Conservation (phyloP, 2,329 filamentous ascomycete genomes). For the Dothistroma septosporum region DNA sequence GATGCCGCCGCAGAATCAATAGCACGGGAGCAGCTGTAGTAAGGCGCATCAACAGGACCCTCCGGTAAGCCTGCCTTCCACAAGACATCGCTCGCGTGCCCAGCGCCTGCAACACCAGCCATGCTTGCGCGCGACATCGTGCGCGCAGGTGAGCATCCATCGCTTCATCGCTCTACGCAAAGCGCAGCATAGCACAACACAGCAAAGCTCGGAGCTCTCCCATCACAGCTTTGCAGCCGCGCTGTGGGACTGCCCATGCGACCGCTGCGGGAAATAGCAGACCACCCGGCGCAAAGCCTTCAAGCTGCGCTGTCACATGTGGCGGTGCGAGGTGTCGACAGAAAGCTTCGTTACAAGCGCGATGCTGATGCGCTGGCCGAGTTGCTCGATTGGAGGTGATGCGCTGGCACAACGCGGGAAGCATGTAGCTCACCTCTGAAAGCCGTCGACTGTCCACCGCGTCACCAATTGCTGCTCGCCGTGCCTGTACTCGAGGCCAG, state of each 20-base stretch:
- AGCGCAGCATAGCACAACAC: background rate
- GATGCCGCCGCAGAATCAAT: constrained; percentile 8
- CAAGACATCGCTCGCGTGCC: background rate
- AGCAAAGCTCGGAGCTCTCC: background rate
- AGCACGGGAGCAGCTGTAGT: background rate
- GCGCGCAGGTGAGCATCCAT: background rate
- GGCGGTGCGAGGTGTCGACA: constrained; percentile 17
- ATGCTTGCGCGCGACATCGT: background rate
- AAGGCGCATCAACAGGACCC: background rate
- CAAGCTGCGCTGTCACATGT: constrained; percentile 19
- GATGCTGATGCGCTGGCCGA: constrained; percentile 24
- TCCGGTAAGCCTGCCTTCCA: background rate
- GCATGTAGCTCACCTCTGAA: constrained; percentile 23
- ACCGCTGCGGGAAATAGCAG: constrained; percentile 4
- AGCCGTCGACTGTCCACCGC: constrained; percentile 18
- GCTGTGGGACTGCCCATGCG: constrained; percentile 8
- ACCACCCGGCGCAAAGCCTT: constrained; percentile 4
- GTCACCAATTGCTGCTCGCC: constrained; percentile 25
- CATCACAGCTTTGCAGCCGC: background rate
- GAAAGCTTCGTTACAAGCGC: constrained; percentile 19
- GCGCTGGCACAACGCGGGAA: constrained; percentile 25
- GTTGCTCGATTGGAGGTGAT: constrained; percentile 23
- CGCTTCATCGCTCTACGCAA: background rate
- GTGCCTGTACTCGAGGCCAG: constrained; percentile 19
- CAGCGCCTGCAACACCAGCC: background rate